phyloP scores from a whole-genome alignment of 768 basidiomycete species.

The Kondoa malvinella region DNA sequence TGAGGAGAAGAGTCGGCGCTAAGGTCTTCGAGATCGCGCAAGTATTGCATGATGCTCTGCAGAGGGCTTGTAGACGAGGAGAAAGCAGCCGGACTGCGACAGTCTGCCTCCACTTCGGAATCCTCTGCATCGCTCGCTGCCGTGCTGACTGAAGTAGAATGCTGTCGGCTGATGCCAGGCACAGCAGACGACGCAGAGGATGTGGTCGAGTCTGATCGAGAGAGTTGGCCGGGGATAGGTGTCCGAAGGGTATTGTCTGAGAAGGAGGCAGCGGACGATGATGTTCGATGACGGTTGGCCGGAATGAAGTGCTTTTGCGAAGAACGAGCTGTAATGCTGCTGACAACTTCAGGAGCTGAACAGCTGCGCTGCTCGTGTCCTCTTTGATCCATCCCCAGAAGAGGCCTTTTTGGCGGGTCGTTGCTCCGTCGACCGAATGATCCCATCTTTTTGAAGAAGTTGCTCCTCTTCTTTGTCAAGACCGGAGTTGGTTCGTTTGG shows the following conservation, averaged over 20 bases:
- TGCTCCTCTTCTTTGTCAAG: background rate
- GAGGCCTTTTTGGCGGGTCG: background rate
- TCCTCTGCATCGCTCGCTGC: conserved; percentile 1
- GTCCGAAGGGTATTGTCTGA: conserved; percentile 6
- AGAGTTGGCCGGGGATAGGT: background rate
- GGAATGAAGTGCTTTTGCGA: background rate
- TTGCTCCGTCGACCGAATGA: background rate
- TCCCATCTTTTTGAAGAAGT: conserved; percentile 10
- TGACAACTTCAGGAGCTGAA: background rate
- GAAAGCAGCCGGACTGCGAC: conserved; percentile 5
- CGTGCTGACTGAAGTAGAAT: background rate
- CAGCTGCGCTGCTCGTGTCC: background rate
- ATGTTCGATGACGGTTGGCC: background rate
- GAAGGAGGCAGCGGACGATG: conserved; percentile 9
- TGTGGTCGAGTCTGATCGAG: background rate
- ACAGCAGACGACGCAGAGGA: background rate
- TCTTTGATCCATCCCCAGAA: background rate
- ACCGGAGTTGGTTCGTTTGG: background rate
- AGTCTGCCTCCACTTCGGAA: conserved; percentile 6
- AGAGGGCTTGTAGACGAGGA: conserved; percentile 35
- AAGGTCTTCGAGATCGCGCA: conserved; percentile 87
- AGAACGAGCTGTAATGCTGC: background rate
- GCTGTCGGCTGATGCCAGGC: conserved; percentile 10
- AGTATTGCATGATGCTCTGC: conserved; percentile 83
- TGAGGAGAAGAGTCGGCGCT: conserved; percentile 37